phyloP scores from a whole-genome alignment of 2,329 filamentous ascomycete genomes.

The Thyridium curvatum region DNA sequence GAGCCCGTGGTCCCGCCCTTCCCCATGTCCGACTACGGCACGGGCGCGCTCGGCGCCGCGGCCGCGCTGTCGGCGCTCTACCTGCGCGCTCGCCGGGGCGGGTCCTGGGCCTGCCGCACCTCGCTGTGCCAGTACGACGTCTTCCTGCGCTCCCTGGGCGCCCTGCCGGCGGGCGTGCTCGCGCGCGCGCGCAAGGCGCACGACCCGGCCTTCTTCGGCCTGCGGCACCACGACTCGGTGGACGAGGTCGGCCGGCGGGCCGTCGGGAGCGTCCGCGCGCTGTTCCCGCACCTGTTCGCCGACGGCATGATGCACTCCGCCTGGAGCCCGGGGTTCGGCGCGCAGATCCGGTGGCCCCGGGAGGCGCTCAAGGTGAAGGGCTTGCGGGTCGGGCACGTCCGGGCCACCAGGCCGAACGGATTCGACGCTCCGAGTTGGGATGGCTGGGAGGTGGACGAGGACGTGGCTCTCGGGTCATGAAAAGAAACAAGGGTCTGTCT shows the following conservation, averaged over 20 bases:
- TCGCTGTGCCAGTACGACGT: constrained; percentile 28
- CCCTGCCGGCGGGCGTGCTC: constrained; percentile 41
- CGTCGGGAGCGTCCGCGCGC: constrained; percentile 40
- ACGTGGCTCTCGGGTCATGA: background rate
- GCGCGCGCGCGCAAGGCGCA: constrained; percentile 38
- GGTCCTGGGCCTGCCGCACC: constrained; percentile 25
- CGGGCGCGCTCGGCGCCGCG: constrained; percentile 23
- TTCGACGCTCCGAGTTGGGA: constrained; percentile 48
- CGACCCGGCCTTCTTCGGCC: constrained; percentile 43
- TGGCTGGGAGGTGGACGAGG: constrained; percentile 5
- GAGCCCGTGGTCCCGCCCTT: constrained; percentile 63
- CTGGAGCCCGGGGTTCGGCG: constrained; percentile 21
- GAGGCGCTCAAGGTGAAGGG: constrained; percentile 29
- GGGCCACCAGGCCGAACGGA: constrained; percentile 42
- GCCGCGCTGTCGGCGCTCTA: constrained; percentile 24
- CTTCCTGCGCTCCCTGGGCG: constrained; percentile 30
- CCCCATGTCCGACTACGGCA: constrained; percentile 46
- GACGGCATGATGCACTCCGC: constrained; percentile 19
- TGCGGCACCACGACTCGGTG: constrained; percentile 51
- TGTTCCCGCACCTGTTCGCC: constrained; percentile 22
- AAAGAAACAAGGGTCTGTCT: too few relatives aligned
- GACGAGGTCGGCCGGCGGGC: constrained; percentile 51
- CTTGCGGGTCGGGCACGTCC: constrained; percentile 35
- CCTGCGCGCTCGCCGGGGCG: constrained; percentile 21
- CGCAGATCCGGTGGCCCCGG: constrained; percentile 17